phyloP scores from a whole-genome alignment of 78 protist species.

The Guillardia theta region DNA sequence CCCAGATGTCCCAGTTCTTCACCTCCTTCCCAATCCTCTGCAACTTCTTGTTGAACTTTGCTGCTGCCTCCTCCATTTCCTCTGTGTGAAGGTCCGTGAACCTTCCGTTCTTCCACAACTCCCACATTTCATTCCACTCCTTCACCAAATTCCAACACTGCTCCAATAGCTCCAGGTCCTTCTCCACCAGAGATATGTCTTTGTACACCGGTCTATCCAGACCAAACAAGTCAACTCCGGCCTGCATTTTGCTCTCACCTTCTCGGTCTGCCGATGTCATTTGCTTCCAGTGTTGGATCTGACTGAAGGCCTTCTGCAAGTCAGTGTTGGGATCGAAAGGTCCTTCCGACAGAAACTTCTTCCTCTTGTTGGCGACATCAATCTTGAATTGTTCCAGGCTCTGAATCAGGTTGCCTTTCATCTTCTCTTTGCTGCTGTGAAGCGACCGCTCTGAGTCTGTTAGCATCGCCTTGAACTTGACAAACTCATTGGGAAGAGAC shows the following conservation, averaged over 20 bases:
- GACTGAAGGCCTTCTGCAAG: constrained; percentile 27
- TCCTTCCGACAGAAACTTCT: constrained; percentile 40
- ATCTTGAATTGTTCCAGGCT: constrained; percentile 18
- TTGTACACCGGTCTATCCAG: neutral
- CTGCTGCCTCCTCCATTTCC: constrained; percentile 6
- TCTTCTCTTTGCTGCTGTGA: constrained; percentile 23
- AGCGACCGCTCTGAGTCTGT: constrained; percentile 9
- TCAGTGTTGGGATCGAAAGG: constrained; percentile 22
- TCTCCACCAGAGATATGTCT: constrained; percentile 2
- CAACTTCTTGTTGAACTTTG: constrained; percentile 17
- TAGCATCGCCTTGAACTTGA: neutral
- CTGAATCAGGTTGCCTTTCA: constrained; percentile 51
- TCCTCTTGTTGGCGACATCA: neutral
- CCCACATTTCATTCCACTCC: constrained; percentile 42
- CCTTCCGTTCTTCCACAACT: neutral
- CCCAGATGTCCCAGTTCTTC: constrained; percentile 36
- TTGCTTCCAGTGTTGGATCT: constrained; percentile 3
- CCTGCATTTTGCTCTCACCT: constrained; percentile 32
- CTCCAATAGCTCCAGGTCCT: constrained; percentile 36
- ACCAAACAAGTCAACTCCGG: constrained; percentile 61
- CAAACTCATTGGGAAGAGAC: constrained; percentile 15
- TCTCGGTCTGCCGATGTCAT: neutral
- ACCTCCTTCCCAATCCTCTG: neutral
- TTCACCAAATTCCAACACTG: constrained; percentile 7
- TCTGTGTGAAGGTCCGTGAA: neutral